Percentiles rank a stretch among this genome's conserved stretches.
Evolutionary conservation across 495 filamentous ascomycete genomes (phyloP).

Genomic region (Ramalina intermedia): DNA sequence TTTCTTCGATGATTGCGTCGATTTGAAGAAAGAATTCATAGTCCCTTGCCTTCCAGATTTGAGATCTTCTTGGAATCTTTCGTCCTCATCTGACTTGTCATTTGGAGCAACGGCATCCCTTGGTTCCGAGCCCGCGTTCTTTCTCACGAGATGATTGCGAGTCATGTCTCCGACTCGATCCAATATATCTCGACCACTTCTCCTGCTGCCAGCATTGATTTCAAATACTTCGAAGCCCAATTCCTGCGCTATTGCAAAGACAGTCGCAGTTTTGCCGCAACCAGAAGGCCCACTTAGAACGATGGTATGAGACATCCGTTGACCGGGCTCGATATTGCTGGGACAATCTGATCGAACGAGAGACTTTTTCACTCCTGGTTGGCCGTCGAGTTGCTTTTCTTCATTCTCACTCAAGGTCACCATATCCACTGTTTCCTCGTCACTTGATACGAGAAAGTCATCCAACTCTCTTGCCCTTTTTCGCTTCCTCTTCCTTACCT

Average conservation of each 20-base stretch:
- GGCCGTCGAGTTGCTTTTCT: conserved; percentile 27
- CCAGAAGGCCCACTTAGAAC: conserved; percentile 82
- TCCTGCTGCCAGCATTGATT: conserved; percentile 67
- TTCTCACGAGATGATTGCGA: conserved; percentile 73
- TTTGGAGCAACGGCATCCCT: conserved; percentile 22
- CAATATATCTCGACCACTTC: conserved; percentile 79
- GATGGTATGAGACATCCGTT: conserved; percentile 42
- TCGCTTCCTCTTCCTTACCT: conserved; percentile 47
- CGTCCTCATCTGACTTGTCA: conserved; percentile 20
- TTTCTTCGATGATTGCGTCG: conserved; percentile 21
- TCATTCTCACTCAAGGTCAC: conserved; percentile 53
- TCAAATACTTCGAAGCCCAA: conserved; percentile 92
- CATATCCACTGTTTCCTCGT: conserved; percentile 66
- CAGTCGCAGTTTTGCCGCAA: conserved; percentile 84
- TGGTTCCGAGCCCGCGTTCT: conserved; percentile 22
- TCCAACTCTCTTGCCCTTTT: conserved; percentile 58
- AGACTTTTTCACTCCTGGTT: conserved; percentile 38
- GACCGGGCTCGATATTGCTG: conserved; percentile 23
- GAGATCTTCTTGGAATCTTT: conserved; percentile 41
- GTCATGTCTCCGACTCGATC: conserved; percentile 96
- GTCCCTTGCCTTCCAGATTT: conserved; percentile 57
- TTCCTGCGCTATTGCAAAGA: conserved; percentile 92
- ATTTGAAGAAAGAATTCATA: conserved; percentile 69
- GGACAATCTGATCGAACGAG: conserved; percentile 43
- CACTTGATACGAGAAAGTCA: conserved; percentile 74